These are phyloP conservation scores for Jatropha multifida DNA, from an alignment of 441 rosid genomes.

Conservation along the genomic window DNA sequence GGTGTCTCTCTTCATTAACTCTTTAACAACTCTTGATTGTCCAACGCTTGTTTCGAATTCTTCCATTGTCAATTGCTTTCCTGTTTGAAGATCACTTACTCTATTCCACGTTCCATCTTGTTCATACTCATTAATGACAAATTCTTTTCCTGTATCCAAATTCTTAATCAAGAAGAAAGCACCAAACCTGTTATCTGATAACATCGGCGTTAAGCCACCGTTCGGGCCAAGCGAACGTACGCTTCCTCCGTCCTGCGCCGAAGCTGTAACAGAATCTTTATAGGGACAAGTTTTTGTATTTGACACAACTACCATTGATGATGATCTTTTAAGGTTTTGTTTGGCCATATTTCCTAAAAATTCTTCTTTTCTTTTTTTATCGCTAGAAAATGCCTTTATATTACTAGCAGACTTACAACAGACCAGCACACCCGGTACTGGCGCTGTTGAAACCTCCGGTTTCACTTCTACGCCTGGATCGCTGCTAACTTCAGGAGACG, in stretches of 20 bases:
- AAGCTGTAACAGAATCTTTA: conserved; percentile 42
- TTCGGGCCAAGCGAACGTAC: conserved; percentile 18
- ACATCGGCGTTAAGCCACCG: conserved; percentile 24
- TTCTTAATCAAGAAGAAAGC: conserved; percentile 84
- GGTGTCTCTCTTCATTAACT: conserved; percentile 72
- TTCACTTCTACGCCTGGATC: conserved; percentile 11
- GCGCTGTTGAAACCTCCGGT: conserved; percentile 12
- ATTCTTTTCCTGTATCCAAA: conserved; percentile 86
- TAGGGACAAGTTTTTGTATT: conserved; percentile 37
- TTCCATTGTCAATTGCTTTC: conserved; percentile 87
- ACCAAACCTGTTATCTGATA: conserved; percentile 42
- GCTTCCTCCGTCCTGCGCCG: conserved; percentile 26
- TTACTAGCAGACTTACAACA: conserved; percentile 74
- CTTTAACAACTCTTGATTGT: conserved; percentile 83
- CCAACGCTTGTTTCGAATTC: conserved; percentile 89
- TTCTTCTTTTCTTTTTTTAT: conserved; percentile 57
- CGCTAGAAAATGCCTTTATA: conserved; percentile 47
- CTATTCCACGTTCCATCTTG: conserved; percentile 91
- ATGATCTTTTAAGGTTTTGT: conserved; percentile 65
- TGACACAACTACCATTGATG: conserved; percentile 44
- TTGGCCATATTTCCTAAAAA: conserved; percentile 59
- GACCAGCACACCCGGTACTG: conserved; percentile 42
- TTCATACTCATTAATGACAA: conserved; percentile 74
- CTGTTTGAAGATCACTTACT: conserved; percentile 90
- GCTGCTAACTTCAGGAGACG: not conserved